A percentile compares a stretch with the other conserved stretches of the same genome.
Conservation (phyloP, 805 yeast species). For the Starmera dryadoides region DNA sequence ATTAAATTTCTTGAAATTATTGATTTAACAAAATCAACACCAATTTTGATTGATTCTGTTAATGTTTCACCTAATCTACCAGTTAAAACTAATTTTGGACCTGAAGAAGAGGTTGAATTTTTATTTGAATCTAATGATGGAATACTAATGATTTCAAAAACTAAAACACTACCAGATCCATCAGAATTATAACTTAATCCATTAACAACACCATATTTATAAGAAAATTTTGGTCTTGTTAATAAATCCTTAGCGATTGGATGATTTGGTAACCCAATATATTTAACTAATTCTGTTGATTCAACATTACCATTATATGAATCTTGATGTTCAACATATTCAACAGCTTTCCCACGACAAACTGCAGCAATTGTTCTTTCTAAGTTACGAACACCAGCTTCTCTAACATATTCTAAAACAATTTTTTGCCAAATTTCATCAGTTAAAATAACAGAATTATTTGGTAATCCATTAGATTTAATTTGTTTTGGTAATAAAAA, state of each 20-base stretch:
- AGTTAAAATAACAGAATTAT: slow-evolving; percentile 35
- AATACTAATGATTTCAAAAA: slow-evolving; percentile 71
- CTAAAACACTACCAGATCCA: slow-evolving; percentile 77
- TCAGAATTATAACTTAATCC: slow-evolving; percentile 84
- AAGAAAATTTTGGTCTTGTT: slow-evolving; percentile 39
- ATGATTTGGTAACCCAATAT: slow-evolving; percentile 59
- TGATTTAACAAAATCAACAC: slow-evolving; percentile 63
- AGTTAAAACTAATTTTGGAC: slow-evolving; percentile 51
- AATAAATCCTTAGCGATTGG: slow-evolving; percentile 34
- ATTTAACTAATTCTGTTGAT: slow-evolving; percentile 52
- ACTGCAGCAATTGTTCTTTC: slow-evolving; percentile 71
- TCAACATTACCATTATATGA: slow-evolving; percentile 26
- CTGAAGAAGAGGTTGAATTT: slow-evolving; percentile 17
- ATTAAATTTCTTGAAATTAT: slow-evolving; percentile 33
- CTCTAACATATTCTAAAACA: slow-evolving; percentile 68
- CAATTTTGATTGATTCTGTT: slow-evolving; percentile 75
- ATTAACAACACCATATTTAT: slow-evolving; percentile 67
- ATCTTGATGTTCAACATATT: slow-evolving; percentile 27
- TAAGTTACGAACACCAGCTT: slow-evolving; percentile 78
- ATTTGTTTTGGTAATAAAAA: slow-evolving; percentile 74
- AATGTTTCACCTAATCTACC: slow-evolving; percentile 80
- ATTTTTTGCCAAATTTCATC: slow-evolving; percentile 52
- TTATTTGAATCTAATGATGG: slow-evolving; percentile 30
- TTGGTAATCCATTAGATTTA: slow-evolving; percentile 53
- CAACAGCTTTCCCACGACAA: slow-evolving; percentile 80